These are phyloP conservation scores for Phoma sp. DNA, from an alignment of 2,329 filamentous ascomycete genomes.

Conservation along the genomic window DNA sequence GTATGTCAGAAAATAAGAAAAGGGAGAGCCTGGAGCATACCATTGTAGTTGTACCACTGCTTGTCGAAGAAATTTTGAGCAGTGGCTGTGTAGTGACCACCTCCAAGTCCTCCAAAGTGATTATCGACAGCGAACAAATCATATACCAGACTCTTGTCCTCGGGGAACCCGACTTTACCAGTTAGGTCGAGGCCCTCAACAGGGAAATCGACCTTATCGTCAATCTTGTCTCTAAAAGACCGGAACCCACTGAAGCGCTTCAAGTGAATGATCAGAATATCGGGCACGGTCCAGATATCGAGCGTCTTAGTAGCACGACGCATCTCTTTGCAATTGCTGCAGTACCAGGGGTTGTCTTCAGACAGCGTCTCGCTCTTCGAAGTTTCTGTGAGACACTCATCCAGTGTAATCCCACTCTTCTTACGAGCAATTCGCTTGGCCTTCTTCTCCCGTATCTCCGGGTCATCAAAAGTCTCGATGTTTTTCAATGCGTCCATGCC, in stretches of 20 bases:
- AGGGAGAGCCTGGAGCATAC: conserved; percentile 54
- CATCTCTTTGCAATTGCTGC: conserved; percentile 92
- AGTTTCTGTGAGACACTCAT: conserved; percentile 93
- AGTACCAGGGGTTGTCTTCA: conserved; percentile 97
- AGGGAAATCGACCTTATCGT: conserved; percentile 89
- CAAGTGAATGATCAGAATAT: conserved; percentile 92
- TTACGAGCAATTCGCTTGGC: conserved; percentile 68
- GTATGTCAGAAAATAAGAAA: not conserved
- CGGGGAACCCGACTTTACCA: conserved; percentile 76
- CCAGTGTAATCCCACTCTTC: conserved; percentile 79
- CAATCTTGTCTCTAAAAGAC: conserved; percentile 85
- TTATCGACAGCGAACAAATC: conserved; percentile 96
- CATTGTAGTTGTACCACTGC: conserved; percentile 96
- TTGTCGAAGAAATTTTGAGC: conserved; percentile 90
- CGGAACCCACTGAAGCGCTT: conserved; percentile 92
- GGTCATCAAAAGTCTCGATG: conserved; percentile 60
- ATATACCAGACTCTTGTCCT: conserved; percentile 83
- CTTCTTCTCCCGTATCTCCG: conserved; percentile 69
- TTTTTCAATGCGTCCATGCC: conserved; percentile 66
- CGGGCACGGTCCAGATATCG: conserved; percentile 94
- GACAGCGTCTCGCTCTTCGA: conserved; percentile 92
- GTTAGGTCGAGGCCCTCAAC: conserved; percentile 85
- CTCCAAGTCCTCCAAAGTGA: conserved; percentile 90
- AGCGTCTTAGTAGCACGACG: conserved; percentile 94
- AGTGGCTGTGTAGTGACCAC: conserved; percentile 94